These are phyloP conservation scores for Vitellaria paradoxa DNA, from an alignment of 179 eudicot species.

Conservation along the genomic window DNA sequence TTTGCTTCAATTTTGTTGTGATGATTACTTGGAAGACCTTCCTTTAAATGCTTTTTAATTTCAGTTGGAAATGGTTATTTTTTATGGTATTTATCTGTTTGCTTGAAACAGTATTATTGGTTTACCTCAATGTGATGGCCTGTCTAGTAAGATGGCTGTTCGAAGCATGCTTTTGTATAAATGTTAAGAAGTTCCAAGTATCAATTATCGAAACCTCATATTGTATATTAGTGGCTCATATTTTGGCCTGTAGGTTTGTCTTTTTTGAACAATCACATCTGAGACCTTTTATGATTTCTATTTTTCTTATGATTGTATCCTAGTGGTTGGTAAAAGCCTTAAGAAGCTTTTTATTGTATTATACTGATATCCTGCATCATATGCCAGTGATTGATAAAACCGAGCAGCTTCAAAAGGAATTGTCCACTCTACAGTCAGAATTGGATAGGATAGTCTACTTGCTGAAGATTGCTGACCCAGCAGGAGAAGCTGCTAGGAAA, in stretches of 20 bases:
- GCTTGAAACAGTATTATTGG: background rate
- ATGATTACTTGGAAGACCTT: background rate
- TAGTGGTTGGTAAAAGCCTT: background rate
- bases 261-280: background rate
- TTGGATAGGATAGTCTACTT: constrained; percentile 80
- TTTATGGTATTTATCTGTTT: background rate
- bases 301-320: background rate
- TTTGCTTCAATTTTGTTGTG: background rate
- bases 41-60: background rate
- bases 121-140: background rate
- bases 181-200: background rate
- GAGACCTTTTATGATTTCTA: too few species aligned
- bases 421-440: constrained; percentile 69
- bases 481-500: constrained; percentile 79
- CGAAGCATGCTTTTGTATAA: background rate
- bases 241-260: background rate
- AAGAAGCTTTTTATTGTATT: constrained; percentile 5
- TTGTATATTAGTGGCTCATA: background rate
- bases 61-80: background rate
- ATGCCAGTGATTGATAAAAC: constrained; percentile 61
- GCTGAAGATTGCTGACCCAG: constrained; percentile 90
- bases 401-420: constrained; percentile 59
- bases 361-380: constrained; percentile 12
- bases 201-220: background rate
- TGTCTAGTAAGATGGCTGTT: background rate